Evolutionary conservation across 352 stramenopile genomes (phyloP), one percentile per base, ranked within the genome.

Genomic region (Vaucheria bursata): DNA sequence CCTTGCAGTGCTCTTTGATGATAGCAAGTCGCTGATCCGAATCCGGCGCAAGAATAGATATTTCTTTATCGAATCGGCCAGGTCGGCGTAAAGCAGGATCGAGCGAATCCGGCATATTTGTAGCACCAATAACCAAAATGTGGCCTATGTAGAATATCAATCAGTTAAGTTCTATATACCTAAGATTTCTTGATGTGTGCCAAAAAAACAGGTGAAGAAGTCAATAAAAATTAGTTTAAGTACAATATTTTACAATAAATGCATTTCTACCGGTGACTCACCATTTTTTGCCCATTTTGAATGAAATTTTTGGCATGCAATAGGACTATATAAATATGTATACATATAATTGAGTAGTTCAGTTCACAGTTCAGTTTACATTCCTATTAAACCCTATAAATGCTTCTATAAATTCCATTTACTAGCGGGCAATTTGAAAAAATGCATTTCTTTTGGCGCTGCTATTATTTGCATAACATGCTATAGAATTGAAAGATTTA

Each of bases 121-220:
- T 98, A 8, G 93, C 93, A 0, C 91, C 94, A 86, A 98, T 94
- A 40, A 96, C 94, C 77, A 98, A 95, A 49, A 98, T 90, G 35
- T 87, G 92, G 35, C 77, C 86, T 75, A n/a, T n/a, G n/a, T n/a
- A n/a, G n/a, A n/a, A n/a, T 29, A 64, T 1, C 49, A 25, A 29
- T 64, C 25, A 31, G 49, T 29, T 64, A 25, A 25, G 31, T 31
- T 1, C 0, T 64, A 31, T 64, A 2, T 64, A 29, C 29, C 31
- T 2, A 31, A 31, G 25, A 29, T 64, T 64, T 0, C 31, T 25
- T 25, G 49, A 25, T 0, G 29, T 64, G 49, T 1, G 31, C 49
- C 25, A 64, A 25, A 64, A 2, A 64, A 64, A 64, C 2, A 64
- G 31, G 29, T 1, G 1, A 64, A 2, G 31, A 0, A 6, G 36